Base-by-base conservation (phyloP, 306 rosid species). In the Dalbergia oliveri region DNA sequence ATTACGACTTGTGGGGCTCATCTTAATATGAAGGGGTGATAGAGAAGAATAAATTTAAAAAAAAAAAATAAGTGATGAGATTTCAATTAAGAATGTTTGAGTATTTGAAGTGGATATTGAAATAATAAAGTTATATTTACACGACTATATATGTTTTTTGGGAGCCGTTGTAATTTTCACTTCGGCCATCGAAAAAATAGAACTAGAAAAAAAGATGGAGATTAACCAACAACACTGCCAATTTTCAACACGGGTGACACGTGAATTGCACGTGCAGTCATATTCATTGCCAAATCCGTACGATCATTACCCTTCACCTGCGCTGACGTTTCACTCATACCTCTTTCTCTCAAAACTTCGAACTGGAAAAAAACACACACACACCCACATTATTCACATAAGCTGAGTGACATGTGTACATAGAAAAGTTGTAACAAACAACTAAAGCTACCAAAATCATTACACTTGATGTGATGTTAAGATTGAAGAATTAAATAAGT, bases 211-310 rank as follows among this genome's bases (percentile, higher is more conserved):
- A 6, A 56, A 56, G 9, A 56, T 8, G 26, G 16, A 18, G 9
- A 56, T 8, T 56, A 56, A 16, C 61, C 23, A 9, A 56, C 8
- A 37, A 37, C 7, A 6, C 41, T 37, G 41, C 15, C 21, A 0
- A n/a, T 43, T 4, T 31, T 16, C 3, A 2, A 4, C n/a, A 62
- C 0, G 12, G 39, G 70, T 4, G 11, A 18, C 78, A 76, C 69
- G 68, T 82, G 82, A 76, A 4, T 9, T 39, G 62, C 74, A n/a
- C 59, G 76, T 72, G 72, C 16, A 18, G 73, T 18, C 11, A 79
- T 72, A 73, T 15, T 58, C 21, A 23, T 51, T 65, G 3, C 49
- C 7, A 77, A 70, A 76, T 77, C 79, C 47, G 73, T 53, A 70
- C 71, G 34, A 82, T 76, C 26, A 71, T 41, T 41, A 41, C 41